These are phyloP conservation scores for Globisporangium spinosum DNA, from an alignment of 352 stramenopile genomes.

Conservation along the genomic window DNA sequence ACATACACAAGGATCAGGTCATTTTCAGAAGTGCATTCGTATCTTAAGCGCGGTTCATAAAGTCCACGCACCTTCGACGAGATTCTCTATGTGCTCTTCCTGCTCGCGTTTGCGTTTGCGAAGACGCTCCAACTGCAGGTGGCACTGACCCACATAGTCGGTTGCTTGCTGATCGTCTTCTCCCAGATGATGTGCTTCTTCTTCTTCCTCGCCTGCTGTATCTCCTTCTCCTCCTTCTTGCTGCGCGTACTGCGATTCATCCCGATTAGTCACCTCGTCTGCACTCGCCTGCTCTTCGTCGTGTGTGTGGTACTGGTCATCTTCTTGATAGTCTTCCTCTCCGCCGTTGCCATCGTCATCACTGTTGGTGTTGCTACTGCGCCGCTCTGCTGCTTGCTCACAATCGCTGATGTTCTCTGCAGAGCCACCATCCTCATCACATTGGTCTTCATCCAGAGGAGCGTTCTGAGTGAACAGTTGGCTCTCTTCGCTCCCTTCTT, in stretches of 20 bases:
- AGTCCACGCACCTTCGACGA: constrained; percentile 8
- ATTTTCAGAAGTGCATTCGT: not conserved
- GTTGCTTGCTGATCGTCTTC: not conserved
- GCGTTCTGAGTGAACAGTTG: not conserved
- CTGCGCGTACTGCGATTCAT: not conserved
- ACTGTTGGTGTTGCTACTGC: not conserved
- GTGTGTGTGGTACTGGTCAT: not conserved
- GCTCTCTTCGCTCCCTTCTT: constrained; percentile 11
- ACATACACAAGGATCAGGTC: not conserved
- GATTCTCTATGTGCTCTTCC: constrained; percentile 3
- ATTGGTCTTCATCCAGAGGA: not conserved
- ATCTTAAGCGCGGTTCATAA: not conserved
- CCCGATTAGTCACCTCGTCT: not conserved
- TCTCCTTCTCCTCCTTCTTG: not conserved
- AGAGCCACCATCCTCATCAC: not conserved
- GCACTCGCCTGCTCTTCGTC: not conserved
- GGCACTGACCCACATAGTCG: constrained; percentile 6
- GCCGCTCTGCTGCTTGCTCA: not conserved
- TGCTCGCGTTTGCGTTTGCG: constrained; percentile 11
- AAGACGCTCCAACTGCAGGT: not conserved
- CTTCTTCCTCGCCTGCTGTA: not conserved
- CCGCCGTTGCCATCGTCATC: not conserved
- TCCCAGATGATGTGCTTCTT: not conserved
- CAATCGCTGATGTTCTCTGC: not conserved
- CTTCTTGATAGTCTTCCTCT: not conserved